These are phyloP conservation scores for Apiospora rasikravindrae DNA, from an alignment of 2,329 filamentous ascomycete species.

Conservation along the genomic window DNA sequence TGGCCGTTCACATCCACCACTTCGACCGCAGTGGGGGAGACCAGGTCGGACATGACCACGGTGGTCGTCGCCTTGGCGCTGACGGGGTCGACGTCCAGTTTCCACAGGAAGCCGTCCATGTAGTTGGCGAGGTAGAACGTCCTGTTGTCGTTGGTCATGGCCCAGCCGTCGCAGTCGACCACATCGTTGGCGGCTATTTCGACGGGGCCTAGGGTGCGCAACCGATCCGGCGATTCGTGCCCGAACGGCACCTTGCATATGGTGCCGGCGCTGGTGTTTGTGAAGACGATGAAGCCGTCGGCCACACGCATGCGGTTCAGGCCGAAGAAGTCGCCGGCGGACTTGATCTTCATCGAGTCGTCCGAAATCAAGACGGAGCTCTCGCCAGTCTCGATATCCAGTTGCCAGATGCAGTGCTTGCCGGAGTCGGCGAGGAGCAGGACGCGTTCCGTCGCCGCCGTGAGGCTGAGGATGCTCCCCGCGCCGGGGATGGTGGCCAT, in stretches of 20 bases:
- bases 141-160: conserved; percentile 30
- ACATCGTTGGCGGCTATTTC: conserved; percentile 32
- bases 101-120: conserved; percentile 28
- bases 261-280: conserved; percentile 36
- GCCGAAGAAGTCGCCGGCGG: conserved; percentile 34
- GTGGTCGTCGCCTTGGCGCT: conserved; percentile 23
- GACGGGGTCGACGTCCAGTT: conserved; percentile 23
- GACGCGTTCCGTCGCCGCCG: conserved; percentile 32
- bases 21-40: conserved; percentile 36
- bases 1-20: conserved; percentile 26
- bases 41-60: conserved; percentile 33
- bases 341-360: conserved; percentile 31
- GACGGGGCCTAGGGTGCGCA: conserved; percentile 32
- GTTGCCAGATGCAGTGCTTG: conserved; percentile 33
- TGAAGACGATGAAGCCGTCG: conserved; percentile 35
- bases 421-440: conserved; percentile 34
- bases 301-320: conserved; percentile 36
- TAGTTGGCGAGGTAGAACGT: conserved; percentile 35
- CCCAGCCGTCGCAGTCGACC: conserved; percentile 37
- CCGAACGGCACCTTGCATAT: conserved; percentile 35
- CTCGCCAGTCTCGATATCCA: conserved; percentile 34
- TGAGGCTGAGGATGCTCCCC: conserved; percentile 32
- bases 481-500: conserved; percentile 30
- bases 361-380: conserved; percentile 31
- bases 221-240: conserved; percentile 24